phyloP scores from a whole-genome alignment of 1,139 yeast genomes.

The Nakaseomyces uthaithaninus region DNA sequence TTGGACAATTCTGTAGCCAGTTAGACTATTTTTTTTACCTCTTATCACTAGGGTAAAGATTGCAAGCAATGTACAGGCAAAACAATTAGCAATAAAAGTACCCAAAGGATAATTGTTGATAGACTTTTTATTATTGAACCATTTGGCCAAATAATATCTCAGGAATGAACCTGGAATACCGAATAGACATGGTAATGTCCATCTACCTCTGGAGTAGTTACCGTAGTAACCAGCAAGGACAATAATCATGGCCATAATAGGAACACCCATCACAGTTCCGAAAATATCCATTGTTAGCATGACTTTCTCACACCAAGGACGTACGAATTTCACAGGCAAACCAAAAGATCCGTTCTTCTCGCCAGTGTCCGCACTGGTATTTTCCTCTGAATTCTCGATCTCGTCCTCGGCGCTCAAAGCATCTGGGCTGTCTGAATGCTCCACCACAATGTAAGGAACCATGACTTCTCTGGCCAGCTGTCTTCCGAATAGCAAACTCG shows the following conservation, averaged over 20 bases:
- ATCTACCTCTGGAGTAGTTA: slow-evolving; percentile 23
- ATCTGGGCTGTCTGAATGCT: neutral
- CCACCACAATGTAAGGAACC: slow-evolving; percentile 6
- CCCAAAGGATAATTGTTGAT: slow-evolving; percentile 54
- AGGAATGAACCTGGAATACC: slow-evolving; percentile 32
- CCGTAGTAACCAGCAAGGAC: slow-evolving; percentile 25
- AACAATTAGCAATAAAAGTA: slow-evolving; percentile 60
- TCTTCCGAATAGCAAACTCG: slow-evolving; percentile 40
- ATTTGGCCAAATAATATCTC: slow-evolving; percentile 48
- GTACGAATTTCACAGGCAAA: slow-evolving; percentile 6
- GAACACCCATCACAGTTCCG: slow-evolving; percentile 17
- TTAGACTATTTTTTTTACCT: slow-evolving; percentile 34
- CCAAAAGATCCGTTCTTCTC: slow-evolving; percentile 5
- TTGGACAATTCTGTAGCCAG: slow-evolving; percentile 30
- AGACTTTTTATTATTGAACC: slow-evolving; percentile 37
- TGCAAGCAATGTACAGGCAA: slow-evolving; percentile 52
- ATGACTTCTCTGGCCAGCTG: slow-evolving; percentile 31
- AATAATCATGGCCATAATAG: slow-evolving; percentile 22
- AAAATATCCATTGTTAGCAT: slow-evolving; percentile 10
- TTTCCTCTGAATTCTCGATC: neutral
- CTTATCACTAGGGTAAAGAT: slow-evolving; percentile 44
- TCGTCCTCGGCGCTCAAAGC: neutral
- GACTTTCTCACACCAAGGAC: slow-evolving; percentile 9
- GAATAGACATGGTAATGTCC: slow-evolving; percentile 30
- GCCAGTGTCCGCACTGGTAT: neutral